These are phyloP conservation scores for Hevea brasiliensis DNA, from an alignment of 345 rosid species.

Conservation along the genomic window DNA sequence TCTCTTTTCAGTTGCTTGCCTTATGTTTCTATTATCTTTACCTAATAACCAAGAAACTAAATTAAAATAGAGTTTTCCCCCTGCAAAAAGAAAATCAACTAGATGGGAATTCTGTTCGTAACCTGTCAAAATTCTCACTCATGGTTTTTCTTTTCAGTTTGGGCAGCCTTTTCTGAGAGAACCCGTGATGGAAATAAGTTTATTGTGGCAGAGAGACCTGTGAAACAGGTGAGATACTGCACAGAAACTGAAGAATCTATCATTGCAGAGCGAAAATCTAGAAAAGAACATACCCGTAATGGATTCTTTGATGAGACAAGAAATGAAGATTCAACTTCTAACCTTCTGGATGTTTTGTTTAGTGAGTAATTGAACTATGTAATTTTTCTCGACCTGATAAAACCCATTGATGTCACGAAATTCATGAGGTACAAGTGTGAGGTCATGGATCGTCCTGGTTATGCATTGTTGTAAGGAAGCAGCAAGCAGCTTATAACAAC, in stretches of 20 bases:
- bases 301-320: conserved; percentile 64
- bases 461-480: conserved; percentile 8
- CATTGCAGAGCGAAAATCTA: conserved; percentile 60
- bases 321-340: conserved; percentile 46
- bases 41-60: not conserved
- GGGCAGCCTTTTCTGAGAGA: conserved; percentile 95
- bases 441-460: not conserved
- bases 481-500: conserved; percentile 9
- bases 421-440: not conserved
- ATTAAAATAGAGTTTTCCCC: not conserved
- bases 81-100: not conserved
- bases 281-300: conserved; percentile 51
- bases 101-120: not conserved
- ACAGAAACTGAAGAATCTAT: conserved; percentile 63
- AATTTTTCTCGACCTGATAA: not conserved
- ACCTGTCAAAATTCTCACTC: not conserved
- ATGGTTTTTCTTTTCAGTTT: conserved; percentile 52
- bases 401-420: conserved; percentile 11
- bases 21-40: not conserved
- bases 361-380: conserved; percentile 28
- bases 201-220: conserved; percentile 71
- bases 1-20: conserved; percentile 4
- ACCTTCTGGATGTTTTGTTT: conserved; percentile 63
- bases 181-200: conserved; percentile 79
- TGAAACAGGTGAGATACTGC: conserved; percentile 59